Base-by-base conservation (phyloP, 108 stramenopile genomes). In the Skeletonema costatum region DNA sequence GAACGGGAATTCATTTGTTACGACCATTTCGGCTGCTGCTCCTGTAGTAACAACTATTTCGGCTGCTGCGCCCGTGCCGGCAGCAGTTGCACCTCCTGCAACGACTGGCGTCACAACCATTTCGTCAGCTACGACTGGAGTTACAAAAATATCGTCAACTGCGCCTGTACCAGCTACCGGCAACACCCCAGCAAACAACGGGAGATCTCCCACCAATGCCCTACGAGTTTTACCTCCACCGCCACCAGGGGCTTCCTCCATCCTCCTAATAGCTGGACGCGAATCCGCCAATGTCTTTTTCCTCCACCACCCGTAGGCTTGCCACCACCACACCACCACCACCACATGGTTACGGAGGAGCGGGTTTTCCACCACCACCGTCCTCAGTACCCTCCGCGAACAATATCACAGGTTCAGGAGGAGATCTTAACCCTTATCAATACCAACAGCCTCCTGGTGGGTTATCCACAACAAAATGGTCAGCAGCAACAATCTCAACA, bases 401-500 rank as follows among this genome's bases (percentile, higher is more conserved):
- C 82, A 83, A 38, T 78, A 85, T 32, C 78, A 78, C 60, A 36
- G 50, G 30, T n/a, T n/a, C n/a, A n/a, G n/a, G n/a, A n/a, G n/a
- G n/a, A 68, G 67, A 32, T 42, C 66, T 7, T 56, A 66, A 66
- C 48, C 56, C 74, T 3, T 66, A 70, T 48, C 69, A 48, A 41
- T 67, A 74, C 59, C 66, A 66, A 56, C 68, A 70, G 41, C 75
- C 35, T 3, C 46, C 68, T 36, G 70, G 76, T 35, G 61, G 61
- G 51, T 31, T 63, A 66, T 10, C 66, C 30, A 10, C 71, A 68
- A 19, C 70, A 68, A 25, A 70, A 78, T 21, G 67, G 78, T 19
- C 81, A 83, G 60, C 75, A 76, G 39, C 83, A 71, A 75, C 90
- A 87, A 65, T 74, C 75, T 60, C 72, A 81, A 19, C 88, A 88